phyloP scores from a whole-genome alignment of 2,329 filamentous ascomycete species.

The Trichoderma sp. region DNA sequence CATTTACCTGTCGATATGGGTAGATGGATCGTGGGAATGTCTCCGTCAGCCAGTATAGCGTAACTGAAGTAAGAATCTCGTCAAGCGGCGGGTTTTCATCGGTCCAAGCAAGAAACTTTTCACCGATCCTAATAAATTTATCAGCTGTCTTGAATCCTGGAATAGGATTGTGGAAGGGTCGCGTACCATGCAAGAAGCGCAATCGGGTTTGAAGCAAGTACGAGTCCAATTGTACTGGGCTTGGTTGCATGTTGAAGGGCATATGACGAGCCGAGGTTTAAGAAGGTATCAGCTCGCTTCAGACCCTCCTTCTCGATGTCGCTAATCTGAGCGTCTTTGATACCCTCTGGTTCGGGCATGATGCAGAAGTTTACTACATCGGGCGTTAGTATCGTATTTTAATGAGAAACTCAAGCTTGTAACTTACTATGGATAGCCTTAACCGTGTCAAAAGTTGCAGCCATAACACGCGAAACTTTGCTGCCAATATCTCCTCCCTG shows the following conservation, averaged over 20 bases:
- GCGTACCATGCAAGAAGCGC: constrained; percentile 5
- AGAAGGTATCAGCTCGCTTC: neutral
- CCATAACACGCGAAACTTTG: constrained; percentile 44
- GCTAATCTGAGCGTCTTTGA: neutral
- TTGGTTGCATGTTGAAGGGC: constrained; percentile 11
- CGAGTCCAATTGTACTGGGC: constrained; percentile 12
- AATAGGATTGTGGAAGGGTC: neutral
- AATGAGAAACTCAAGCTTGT: neutral
- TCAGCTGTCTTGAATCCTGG: neutral
- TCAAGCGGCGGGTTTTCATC: constrained; percentile 2
- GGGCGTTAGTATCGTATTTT: neutral
- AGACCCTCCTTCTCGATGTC: constrained; percentile 1
- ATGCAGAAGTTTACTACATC: constrained; percentile 11
- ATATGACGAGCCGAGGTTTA: neutral
- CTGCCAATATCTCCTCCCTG: constrained; percentile 62
- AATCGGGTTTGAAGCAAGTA: constrained; percentile 7
- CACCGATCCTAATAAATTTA: neutral
- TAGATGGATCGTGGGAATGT: constrained; percentile 10
- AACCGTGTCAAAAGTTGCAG: constrained; percentile 1
- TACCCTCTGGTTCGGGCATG: neutral
- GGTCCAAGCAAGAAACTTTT: constrained; percentile 17
- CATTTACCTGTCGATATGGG: constrained; percentile 6
- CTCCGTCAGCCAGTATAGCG: constrained; percentile 12
- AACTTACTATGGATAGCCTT: constrained; percentile 1
- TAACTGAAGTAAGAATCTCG: neutral